phyloP scores from a whole-genome alignment of 75 land plant genomes.

The Pinus taeda region DNA sequence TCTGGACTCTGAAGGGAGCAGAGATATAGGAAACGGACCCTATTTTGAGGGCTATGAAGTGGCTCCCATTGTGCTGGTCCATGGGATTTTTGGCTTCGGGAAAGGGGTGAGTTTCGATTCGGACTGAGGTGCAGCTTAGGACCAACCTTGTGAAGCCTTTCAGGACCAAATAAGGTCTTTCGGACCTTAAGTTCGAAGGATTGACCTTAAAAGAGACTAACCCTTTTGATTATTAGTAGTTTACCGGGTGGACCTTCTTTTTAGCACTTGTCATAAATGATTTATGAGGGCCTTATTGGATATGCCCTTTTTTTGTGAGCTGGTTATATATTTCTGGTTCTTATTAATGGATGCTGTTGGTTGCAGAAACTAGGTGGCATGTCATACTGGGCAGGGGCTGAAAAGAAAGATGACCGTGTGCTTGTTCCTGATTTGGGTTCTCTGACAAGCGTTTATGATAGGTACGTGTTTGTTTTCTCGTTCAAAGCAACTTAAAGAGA shows the following conservation, averaged over 20 bases:
- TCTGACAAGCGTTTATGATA: constrained; percentile 88
- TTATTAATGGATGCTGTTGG: background rate
- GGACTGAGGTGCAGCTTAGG: no score
- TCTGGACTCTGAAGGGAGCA: background rate
- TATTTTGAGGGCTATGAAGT: constrained; percentile 36
- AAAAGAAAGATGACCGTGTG: constrained; percentile 86
- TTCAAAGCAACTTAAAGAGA: background rate
- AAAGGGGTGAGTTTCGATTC: constrained; percentile 49
- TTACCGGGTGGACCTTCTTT: background rate
- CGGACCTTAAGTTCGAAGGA: background rate
- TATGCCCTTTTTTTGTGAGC: background rate
- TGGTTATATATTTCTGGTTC: background rate
- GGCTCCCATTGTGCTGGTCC: constrained; percentile 89
- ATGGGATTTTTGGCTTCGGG: constrained; percentile 97
- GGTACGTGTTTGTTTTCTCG: constrained; percentile 31
- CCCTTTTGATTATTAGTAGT: background rate
- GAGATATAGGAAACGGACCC: background rate
- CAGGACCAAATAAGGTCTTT: background rate
- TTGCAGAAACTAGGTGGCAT: constrained; percentile 81
- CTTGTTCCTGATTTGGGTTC: constrained; percentile 97
- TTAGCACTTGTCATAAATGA: background rate
- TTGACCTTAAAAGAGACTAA: background rate
- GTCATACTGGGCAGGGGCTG: constrained; percentile 97
- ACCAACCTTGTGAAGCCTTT: no score
- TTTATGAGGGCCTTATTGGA: background rate